These are phyloP conservation scores for Gymnopilus junonius DNA, from an alignment of 768 basidiomycete species.

Conservation along the genomic window DNA sequence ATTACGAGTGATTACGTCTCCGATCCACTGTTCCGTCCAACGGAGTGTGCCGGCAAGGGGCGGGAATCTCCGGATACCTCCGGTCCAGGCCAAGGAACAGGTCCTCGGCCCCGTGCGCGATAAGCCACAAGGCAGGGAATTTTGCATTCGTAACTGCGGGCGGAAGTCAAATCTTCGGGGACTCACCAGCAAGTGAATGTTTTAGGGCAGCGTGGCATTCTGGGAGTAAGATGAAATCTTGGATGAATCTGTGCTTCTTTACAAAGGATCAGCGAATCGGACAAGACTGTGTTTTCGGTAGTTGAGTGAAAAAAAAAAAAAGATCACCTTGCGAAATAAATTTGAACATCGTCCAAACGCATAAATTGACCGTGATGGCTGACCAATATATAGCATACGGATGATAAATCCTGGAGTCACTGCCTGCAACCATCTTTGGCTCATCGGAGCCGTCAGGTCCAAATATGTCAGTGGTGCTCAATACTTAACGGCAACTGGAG, in stretches of 20 bases:
- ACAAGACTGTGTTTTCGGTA: neutral
- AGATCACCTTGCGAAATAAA: neutral
- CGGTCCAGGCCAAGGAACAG: slow-evolving; percentile 2
- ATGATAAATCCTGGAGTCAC: neutral
- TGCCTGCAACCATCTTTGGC: neutral
- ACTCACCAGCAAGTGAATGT: neutral
- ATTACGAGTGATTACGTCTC: no score
- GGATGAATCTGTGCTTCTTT: neutral
- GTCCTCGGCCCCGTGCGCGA: slow-evolving; percentile 19
- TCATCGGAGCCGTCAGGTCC: neutral
- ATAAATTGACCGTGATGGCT: neutral
- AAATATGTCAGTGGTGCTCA: neutral
- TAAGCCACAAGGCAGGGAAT: slow-evolving; percentile 23
- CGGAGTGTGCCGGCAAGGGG: slow-evolving; percentile 11
- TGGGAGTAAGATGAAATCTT: neutral
- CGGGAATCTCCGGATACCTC: slow-evolving; percentile 33
- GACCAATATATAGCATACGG: neutral
- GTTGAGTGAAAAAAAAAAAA: neutral
- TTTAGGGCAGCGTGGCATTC: neutral
- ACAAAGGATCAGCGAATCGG: neutral
- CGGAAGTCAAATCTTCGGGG: slow-evolving; percentile 13
- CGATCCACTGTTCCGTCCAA: slow-evolving; percentile 25
- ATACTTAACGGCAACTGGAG: neutral
- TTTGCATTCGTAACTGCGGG: slow-evolving; percentile 1
- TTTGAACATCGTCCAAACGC: neutral